A percentile compares a stretch with the other conserved stretches of the same genome.
Evolutionary conservation across 331 rosid genomes (phyloP).

Genomic region (Spiraea crenata): DNA sequence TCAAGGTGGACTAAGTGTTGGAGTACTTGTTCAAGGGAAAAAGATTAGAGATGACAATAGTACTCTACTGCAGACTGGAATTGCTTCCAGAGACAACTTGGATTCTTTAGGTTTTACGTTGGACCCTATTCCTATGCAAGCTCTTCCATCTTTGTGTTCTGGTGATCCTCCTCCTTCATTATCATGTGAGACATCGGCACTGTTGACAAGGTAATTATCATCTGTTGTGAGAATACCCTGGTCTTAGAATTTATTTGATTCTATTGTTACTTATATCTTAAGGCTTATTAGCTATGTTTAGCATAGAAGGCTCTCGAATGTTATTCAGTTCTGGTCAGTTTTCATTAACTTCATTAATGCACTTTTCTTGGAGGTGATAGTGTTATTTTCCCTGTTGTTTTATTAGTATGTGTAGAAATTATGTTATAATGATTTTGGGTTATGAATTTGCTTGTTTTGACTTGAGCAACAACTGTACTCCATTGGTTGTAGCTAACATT

Average conservation of each 20-base stretch:
- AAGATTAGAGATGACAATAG: slow-evolving; percentile 61
- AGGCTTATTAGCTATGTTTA: neutral
- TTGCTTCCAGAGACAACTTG: slow-evolving; percentile 56
- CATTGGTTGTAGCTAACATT: slow-evolving; percentile 10
- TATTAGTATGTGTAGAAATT: neutral
- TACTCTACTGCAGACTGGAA: slow-evolving; percentile 67
- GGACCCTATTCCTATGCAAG: slow-evolving; percentile 53
- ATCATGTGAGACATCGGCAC: slow-evolving; percentile 32
- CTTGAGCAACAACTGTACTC: neutral
- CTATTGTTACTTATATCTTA: neutral
- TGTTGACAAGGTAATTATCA: slow-evolving; percentile 42
- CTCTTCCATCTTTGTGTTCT: slow-evolving; percentile 36
- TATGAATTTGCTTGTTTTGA: neutral
- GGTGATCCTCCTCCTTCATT: slow-evolving; percentile 38
- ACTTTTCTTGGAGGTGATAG: neutral
- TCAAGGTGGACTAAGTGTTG: slow-evolving; percentile 58
- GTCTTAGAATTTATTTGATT: slow-evolving; percentile 12
- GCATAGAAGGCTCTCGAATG: neutral
- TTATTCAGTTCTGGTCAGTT: neutral
- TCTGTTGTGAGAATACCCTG: slow-evolving; percentile 12
- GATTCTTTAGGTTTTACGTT: slow-evolving; percentile 56
- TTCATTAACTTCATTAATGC: neutral
- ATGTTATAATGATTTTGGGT: neutral
- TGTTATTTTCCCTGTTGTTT: no score
- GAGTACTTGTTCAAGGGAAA: slow-evolving; percentile 63